phyloP scores from a whole-genome alignment of 2,329 filamentous ascomycete species.

The Aspergillus uvarum region DNA sequence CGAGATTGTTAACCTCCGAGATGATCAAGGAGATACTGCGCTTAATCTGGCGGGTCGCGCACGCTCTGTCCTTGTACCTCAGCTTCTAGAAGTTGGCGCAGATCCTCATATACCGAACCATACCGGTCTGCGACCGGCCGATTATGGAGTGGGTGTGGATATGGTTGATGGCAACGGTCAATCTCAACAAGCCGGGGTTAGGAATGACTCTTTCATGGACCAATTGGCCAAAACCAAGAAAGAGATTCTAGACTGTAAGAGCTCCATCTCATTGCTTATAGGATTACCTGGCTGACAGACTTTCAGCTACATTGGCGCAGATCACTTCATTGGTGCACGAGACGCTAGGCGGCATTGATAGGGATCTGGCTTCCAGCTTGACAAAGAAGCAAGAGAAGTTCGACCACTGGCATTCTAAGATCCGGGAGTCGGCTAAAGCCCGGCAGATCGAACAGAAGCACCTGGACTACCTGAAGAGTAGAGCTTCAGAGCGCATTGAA shows the following conservation, averaged over 20 bases:
- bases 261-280: too few species aligned
- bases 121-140: constrained; percentile 82
- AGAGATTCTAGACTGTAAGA: constrained; percentile 46
- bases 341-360: constrained; percentile 74
- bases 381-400: constrained; percentile 80
- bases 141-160: constrained; percentile 86
- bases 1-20: constrained; percentile 93
- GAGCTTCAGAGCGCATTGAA: constrained; percentile 63
- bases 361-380: constrained; percentile 76
- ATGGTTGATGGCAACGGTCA: constrained; percentile 50
- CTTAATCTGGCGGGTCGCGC: constrained; percentile 91
- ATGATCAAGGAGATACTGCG: constrained; percentile 91
- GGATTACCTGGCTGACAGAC: constrained; percentile 22
- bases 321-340: constrained; percentile 69
- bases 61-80: constrained; percentile 95
- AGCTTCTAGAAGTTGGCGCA: constrained; percentile 90
- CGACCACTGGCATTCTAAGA: constrained; percentile 75
- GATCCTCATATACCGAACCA: constrained; percentile 90
- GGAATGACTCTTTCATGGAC: constrained; percentile 43
- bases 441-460: constrained; percentile 74
- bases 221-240: constrained; percentile 48
- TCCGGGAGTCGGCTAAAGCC: constrained; percentile 76
- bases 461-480: constrained; percentile 68
- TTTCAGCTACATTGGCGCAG: constrained; percentile 39
- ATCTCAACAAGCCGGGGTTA: constrained; percentile 47